Evolutionary conservation across 345 rosid genomes (phyloP).

Genomic region (Salix caprea): DNA sequence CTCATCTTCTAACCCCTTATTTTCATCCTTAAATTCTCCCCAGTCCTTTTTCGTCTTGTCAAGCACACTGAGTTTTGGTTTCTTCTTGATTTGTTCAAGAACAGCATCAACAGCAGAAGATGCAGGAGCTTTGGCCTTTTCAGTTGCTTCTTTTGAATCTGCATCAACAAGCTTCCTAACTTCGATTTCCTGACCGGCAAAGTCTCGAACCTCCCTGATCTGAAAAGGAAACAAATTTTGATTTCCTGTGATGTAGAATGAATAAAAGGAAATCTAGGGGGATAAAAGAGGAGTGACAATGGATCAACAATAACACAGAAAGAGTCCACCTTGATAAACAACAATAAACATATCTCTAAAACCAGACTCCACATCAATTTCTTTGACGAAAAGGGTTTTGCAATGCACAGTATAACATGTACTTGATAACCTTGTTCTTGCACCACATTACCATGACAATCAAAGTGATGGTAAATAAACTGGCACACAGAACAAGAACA

Average conservation of each 20-base stretch:
- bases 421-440: no score
- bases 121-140: constrained; percentile 43
- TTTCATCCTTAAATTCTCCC: constrained; percentile 96
- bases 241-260: neutral
- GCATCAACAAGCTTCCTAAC: constrained; percentile 61
- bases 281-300: no score
- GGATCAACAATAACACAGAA: no score
- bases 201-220: constrained; percentile 78
- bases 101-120: constrained; percentile 82
- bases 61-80: constrained; percentile 82
- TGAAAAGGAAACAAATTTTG: constrained; percentile 17
- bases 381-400: no score
- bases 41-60: constrained; percentile 93
- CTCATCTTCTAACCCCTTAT: constrained; percentile 75
- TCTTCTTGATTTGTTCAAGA: constrained; percentile 87
- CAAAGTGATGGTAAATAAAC: no score
- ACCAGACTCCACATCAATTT: no score
- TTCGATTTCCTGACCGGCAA: constrained; percentile 82
- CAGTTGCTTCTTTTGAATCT: constrained; percentile 81
- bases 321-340: no score
- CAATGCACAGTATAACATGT: no score
- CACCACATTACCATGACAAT: no score
- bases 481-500: no score
- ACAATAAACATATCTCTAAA: no score
- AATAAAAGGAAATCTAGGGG: no score